Evolutionary conservation across 2,329 filamentous ascomycete species (phyloP).

Genomic region (Ceratocystis lukuohia): DNA sequence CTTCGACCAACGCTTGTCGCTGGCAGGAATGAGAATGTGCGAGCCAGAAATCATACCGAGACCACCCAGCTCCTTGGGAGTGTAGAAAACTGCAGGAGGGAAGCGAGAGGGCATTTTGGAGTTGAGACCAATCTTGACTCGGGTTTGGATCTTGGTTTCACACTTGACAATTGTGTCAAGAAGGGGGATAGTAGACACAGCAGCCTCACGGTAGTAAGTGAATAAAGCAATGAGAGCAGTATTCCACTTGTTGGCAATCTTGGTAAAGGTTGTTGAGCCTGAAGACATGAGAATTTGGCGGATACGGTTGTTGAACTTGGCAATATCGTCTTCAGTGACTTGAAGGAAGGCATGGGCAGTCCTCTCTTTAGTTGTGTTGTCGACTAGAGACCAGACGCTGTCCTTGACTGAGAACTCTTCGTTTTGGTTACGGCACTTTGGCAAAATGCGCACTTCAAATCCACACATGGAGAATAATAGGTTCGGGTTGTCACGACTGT

Average conservation of each 20-base stretch:
- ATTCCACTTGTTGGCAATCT: conserved; percentile 99
- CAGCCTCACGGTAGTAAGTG: conserved; percentile 96
- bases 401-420: conserved; percentile 97
- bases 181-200: conserved; percentile 84
- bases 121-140: conserved; percentile 96
- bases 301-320: conserved; percentile 98
- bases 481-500: conserved; percentile 96
- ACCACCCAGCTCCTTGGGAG: conserved; percentile 91
- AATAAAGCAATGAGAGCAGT: conserved; percentile 93
- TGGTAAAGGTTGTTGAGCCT: conserved; percentile 97
- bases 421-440: conserved; percentile 87
- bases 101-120: conserved; percentile 99
- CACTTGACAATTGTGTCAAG: conserved; percentile 98
- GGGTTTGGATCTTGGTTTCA: conserved; percentile 97
- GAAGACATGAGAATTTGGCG: conserved; percentile 98
- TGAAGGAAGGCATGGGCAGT: conserved; percentile 96
- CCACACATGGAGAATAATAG: conserved; percentile 95
- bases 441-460: conserved; percentile 91
- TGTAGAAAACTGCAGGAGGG: conserved; percentile 96
- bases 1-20: conserved; percentile 96
- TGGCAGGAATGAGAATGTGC: conserved; percentile 92
- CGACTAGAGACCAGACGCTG: conserved; percentile 93
- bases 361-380: conserved; percentile 92
- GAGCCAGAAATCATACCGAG: conserved; percentile 98
- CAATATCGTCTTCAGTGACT: conserved; percentile 93